Percentiles rank a stretch among this genome's conserved stretches.
Evolutionary conservation across 169 alveolate genomes (phyloP).

Genomic region (Pseudocohnilembus persalinus): DNA sequence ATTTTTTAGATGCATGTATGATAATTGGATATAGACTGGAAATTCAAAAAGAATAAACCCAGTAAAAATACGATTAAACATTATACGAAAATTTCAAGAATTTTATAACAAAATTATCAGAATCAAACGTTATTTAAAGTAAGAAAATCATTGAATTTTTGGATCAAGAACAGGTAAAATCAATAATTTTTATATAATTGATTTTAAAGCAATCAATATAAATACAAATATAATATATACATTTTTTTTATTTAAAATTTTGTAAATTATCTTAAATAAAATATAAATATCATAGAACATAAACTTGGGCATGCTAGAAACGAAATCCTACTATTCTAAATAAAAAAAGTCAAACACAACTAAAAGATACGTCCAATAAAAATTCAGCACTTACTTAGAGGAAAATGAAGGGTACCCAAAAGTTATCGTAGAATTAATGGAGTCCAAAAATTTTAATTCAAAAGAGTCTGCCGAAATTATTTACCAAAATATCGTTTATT

Average conservation of each 20-base stretch:
- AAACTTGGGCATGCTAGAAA: background rate
- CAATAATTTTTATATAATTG: too few species aligned
- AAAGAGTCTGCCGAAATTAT: constrained; percentile 11
- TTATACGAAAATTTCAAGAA: background rate
- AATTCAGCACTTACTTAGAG: background rate
- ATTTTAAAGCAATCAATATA: background rate
- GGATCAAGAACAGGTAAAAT: background rate
- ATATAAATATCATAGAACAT: background rate
- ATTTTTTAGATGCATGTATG: background rate
- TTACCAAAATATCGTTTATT: constrained; percentile 11
- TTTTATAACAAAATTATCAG: too few species aligned
- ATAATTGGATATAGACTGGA: background rate
- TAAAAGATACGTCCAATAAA: background rate
- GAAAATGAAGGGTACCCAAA: constrained; percentile 39
- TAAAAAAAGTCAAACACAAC: background rate
- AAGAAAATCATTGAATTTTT: background rate
- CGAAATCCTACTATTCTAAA: background rate
- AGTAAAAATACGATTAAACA: background rate
- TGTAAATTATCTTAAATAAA: background rate
- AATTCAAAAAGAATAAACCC: too few species aligned
- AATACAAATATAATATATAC: too few species aligned
- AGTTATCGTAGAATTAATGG: constrained; percentile 29
- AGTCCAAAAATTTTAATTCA: constrained; percentile 1
- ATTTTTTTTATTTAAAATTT: too few species aligned
- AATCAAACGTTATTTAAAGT: too few species aligned